Conservation (phyloP, 345 rosid genomes). For the Rhizophora apiculata region DNA sequence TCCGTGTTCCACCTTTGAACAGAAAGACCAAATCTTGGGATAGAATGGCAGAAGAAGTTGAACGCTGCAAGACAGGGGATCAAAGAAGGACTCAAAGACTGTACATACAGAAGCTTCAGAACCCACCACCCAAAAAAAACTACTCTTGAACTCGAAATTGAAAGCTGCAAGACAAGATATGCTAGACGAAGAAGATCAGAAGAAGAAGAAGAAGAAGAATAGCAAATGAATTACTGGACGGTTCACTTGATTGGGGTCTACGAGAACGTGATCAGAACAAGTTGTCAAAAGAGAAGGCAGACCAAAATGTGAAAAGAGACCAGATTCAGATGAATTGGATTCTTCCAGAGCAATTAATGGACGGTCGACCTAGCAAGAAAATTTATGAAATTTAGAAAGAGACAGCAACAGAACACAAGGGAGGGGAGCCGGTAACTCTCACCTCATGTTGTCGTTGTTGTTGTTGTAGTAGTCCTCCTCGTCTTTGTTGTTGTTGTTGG, state of each 20-base stretch:
- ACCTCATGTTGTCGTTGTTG: constrained; percentile 8
- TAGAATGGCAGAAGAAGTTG: not conserved
- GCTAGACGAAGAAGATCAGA: constrained; percentile 1
- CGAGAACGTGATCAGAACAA: constrained; percentile 7
- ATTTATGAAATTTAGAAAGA: not conserved
- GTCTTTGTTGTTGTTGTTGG: too few relatives aligned
- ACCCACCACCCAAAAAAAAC: not conserved
- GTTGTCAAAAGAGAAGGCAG: not conserved
- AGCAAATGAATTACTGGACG: not conserved
- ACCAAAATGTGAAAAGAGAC: not conserved
- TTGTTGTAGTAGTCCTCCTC: too few relatives aligned
- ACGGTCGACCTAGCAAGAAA: not conserved
- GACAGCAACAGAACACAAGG: not conserved
- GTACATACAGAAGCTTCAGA: too few relatives aligned
- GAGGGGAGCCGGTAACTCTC: not conserved
- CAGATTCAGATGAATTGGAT: constrained; percentile 10
- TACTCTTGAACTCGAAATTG: not conserved
- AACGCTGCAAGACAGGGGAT: not conserved
- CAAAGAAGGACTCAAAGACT: not conserved
- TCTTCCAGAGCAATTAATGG: not conserved
- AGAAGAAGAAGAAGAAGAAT: not conserved
- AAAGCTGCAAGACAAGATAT: not conserved
- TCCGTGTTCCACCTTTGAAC: not conserved
- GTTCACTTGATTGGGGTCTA: constrained; percentile 10
- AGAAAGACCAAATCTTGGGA: not conserved